Base-by-base conservation (phyloP, 148 eudicot genomes). In the Silene conica region DNA sequence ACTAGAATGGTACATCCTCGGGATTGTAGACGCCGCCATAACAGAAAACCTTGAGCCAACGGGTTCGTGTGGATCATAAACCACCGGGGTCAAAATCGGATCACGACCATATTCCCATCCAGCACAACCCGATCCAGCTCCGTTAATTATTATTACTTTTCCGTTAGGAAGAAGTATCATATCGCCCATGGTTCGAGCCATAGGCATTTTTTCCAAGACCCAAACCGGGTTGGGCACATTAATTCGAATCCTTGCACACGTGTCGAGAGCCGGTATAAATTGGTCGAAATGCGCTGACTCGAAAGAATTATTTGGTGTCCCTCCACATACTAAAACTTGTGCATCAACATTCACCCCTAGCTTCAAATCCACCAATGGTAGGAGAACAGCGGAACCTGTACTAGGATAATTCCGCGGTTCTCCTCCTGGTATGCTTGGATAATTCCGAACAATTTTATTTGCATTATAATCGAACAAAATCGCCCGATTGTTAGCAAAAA, bases 1-100 rank as follows among this genome's bases (percentile, higher is more conserved):
- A 5, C 87, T 64, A 0, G 98, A 93, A 67, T 93, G 98, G 73
- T 93, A 93, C 89, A 93, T 74, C 12, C 96, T 77, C 0, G 96
- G 90, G 0, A 70, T 85, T 16, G 78, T 75, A 8, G 78, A 76
- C 0, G 87, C 79, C 13, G 73, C 82, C 55, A 81, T 85, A 1
- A 84, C 50, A 57, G 82, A 85, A 16, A 93, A 93, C 10, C 96
- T 81, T 0, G 88, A 83, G n/a, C 83, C 96, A 0, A 48, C 10
- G 0, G 23, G 20, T 0, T 67, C 76, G 5, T 77, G 63, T 0
- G 92, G 87, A 7, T 55, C 69, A 56, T 93, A 93, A 10, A 86
- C 46, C 3, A 93, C 82, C 0, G 96, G 96, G 0, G 18, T 69
- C 0, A 89, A 31, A n/a, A 83, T 83, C 3, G 96, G 93, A 56